A percentile compares a stretch with the other conserved stretches of the same genome.
Conservation (phyloP, 108 stramenopile genomes). For the Epithemia pelagica region DNA sequence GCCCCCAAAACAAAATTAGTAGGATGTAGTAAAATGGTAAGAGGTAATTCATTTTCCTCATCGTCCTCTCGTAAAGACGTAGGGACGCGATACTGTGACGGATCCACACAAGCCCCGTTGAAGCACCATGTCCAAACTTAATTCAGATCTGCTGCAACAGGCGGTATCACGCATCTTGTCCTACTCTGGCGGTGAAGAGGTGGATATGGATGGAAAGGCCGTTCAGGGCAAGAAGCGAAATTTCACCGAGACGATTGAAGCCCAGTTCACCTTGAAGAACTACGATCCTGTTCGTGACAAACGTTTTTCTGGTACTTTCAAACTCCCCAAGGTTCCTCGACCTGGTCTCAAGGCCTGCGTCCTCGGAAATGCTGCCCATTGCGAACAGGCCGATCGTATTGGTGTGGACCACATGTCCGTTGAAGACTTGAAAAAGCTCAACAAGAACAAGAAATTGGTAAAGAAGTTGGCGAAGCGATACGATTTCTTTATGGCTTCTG, state of each 20-base stretch:
- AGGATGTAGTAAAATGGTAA: no score
- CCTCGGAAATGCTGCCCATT: slow-evolving; percentile 97
- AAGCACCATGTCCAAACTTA: slow-evolving; percentile 78
- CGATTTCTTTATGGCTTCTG: slow-evolving; percentile 99
- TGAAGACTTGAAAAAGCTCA: slow-evolving; percentile 99
- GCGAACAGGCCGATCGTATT: slow-evolving; percentile 98
- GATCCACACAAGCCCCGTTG: no score
- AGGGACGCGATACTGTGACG: no score
- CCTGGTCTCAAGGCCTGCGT: slow-evolving; percentile 98
- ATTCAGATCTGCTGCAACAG: slow-evolving; percentile 76
- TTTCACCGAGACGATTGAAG: slow-evolving; percentile 97
- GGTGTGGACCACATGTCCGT: slow-evolving; percentile 96
- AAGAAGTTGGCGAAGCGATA: slow-evolving; percentile 99
- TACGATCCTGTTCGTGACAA: slow-evolving; percentile 99
- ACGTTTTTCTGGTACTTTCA: slow-evolving; percentile 99
- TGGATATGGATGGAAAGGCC: slow-evolving; percentile 40
- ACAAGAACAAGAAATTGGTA: slow-evolving; percentile 99
- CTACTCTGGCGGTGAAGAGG: slow-evolving; percentile 38
- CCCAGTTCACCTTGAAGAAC: slow-evolving; percentile 98
- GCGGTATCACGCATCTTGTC: slow-evolving; percentile 44
- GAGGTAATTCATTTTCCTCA: no score
- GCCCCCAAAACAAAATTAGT: no score
- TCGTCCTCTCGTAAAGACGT: no score
- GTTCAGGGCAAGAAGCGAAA: slow-evolving; percentile 98
- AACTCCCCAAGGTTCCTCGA: slow-evolving; percentile 89